phyloP scores from a whole-genome alignment of 2,329 filamentous ascomycete species.

The Fusarium vanettenii region DNA sequence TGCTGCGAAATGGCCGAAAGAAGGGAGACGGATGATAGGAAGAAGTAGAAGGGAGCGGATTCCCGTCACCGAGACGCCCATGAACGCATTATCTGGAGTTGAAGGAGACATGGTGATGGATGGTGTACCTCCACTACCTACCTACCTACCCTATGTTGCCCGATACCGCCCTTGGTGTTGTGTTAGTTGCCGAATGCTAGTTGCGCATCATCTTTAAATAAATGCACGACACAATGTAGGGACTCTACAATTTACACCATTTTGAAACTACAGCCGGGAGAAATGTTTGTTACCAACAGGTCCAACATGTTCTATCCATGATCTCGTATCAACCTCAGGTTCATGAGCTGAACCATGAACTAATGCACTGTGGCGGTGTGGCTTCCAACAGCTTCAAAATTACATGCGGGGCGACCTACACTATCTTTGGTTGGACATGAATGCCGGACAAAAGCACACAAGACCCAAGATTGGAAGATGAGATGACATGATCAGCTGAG shows the following conservation, averaged over 20 bases:
- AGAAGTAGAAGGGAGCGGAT: not conserved
- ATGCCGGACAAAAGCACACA: constrained; percentile 7
- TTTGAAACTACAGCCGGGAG: not conserved
- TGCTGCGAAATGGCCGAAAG: not conserved
- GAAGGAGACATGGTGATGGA: not conserved
- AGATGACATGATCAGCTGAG: constrained; percentile 31
- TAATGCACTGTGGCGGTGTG: constrained; percentile 28
- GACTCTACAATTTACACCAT: not conserved
- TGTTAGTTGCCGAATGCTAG: not conserved
- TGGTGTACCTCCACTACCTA: not conserved
- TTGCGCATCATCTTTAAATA: not conserved
- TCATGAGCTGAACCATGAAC: not conserved
- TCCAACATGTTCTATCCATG: not conserved
- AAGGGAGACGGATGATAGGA: not conserved
- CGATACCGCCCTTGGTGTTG: not conserved
- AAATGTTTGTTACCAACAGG: not conserved
- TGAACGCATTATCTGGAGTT: not conserved
- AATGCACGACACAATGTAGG: not conserved
- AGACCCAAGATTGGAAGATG: constrained; percentile 23
- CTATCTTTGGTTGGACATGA: constrained; percentile 1
- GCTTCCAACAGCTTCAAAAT: constrained; percentile 25
- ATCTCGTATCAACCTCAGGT: not conserved
- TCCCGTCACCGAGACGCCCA: not conserved
- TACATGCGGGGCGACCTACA: constrained; percentile 10
- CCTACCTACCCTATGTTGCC: not conserved